phyloP scores from a whole-genome alignment of 306 rosid genomes.

The Malus orientalis region DNA sequence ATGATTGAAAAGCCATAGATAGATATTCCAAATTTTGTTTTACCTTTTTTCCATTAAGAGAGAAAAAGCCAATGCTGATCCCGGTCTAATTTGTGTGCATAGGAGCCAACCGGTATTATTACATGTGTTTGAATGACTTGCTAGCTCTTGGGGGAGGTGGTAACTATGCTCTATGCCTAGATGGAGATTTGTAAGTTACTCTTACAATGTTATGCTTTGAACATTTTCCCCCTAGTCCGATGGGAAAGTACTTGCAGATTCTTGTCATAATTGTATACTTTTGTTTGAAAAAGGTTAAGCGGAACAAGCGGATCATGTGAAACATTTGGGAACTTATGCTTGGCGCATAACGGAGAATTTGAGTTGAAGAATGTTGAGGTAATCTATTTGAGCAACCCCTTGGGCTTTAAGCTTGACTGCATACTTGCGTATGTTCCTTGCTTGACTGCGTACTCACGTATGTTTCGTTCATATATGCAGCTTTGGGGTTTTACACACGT shows the following conservation, averaged over 20 bases:
- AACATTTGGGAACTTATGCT: constrained; percentile 76
- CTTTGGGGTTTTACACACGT: constrained; percentile 95
- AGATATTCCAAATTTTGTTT: background rate
- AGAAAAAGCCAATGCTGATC: background rate
- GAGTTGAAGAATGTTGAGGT: constrained; percentile 94
- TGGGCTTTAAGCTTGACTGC: background rate
- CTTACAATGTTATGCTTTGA: background rate
- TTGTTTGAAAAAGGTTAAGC: constrained; percentile 47
- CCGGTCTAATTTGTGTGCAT: background rate
- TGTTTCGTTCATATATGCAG: constrained; percentile 37
- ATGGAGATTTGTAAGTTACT: constrained; percentile 80
- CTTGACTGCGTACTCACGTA: background rate
- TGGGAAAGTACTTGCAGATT: background rate
- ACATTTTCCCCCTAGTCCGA: background rate
- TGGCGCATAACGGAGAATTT: constrained; percentile 83
- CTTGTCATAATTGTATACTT: constrained; percentile 19
- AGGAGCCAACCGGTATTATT: constrained; percentile 87
- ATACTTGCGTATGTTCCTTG: background rate
- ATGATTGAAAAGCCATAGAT: background rate
- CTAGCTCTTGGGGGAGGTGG: constrained; percentile 97
- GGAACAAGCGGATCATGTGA: constrained; percentile 90
- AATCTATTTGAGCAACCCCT: background rate
- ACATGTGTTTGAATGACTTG: constrained; percentile 60
- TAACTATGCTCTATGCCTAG: constrained; percentile 73
- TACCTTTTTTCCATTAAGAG: background rate